These are phyloP conservation scores for Daldinia sp. DNA, from an alignment of 2,329 filamentous ascomycete genomes.

Conservation along the genomic window DNA sequence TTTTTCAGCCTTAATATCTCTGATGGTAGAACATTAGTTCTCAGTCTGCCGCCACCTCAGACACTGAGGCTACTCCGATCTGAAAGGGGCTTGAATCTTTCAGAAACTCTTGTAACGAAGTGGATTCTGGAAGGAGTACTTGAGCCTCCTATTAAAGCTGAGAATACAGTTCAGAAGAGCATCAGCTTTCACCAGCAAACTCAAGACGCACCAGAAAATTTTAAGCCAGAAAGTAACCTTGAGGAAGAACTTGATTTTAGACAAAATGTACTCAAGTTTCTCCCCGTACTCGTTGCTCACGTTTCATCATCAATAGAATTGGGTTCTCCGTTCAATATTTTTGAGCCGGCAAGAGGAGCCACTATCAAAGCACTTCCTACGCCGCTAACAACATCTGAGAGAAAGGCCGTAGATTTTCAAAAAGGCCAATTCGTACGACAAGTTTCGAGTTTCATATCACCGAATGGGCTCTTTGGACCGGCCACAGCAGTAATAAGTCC, in stretches of 20 bases:
- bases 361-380: conserved; percentile 49
- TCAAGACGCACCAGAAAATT: not conserved
- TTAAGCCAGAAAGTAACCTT: not conserved
- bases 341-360: conserved; percentile 49
- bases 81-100: conserved; percentile 54
- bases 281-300: conserved; percentile 54
- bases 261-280: conserved; percentile 43
- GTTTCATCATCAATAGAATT: conserved; percentile 44
- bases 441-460: conserved; percentile 55
- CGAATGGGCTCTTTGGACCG: conserved; percentile 59
- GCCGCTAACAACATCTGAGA: conserved; percentile 49
- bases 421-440: conserved; percentile 55
- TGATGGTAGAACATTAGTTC: conserved; percentile 52
- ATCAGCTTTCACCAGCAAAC: not conserved
- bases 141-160: conserved; percentile 1
- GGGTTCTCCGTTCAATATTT: conserved; percentile 54
- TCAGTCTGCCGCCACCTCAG: conserved; percentile 55
- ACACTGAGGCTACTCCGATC: conserved; percentile 56
- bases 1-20: conserved; percentile 54
- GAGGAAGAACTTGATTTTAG: conserved; percentile 20
- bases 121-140: conserved; percentile 50
- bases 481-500: conserved; percentile 49
- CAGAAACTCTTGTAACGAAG: conserved; percentile 55
- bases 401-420: conserved; percentile 54
- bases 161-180: not conserved